Base-by-base conservation (phyloP, 2,329 filamentous ascomycete species). In the Meredithiella fracta region DNA sequence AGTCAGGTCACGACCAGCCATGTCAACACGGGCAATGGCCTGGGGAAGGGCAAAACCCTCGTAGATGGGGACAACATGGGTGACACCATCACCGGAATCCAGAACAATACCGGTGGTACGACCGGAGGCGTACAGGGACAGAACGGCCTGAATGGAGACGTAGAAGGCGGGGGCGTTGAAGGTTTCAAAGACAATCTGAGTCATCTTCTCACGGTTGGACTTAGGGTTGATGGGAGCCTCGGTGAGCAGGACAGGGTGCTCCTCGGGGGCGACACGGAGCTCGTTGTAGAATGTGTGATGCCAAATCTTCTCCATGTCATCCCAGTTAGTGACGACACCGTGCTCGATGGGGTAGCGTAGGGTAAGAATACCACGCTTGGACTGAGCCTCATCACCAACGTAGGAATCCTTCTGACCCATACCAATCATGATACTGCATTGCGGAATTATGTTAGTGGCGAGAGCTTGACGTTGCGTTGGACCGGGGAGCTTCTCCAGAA, bases 201-300 rank as follows among this genome's bases (percentile, higher is more conserved):
- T 97, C 92, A 98, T 98, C 89, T 98, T 98, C 83, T 98, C 92
- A 84, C 92, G 87, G 83, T 98, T 98, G 79, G 87, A 94, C 83
- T 97, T 97, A 74, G 92, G 92, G 85, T 98, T 98, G 85, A 98
- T 97, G 66, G 92, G 92, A 67, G 92, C 92, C 80, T 98, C 92
- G 67, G 92, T 98, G 73, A 98, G 82, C 71, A 98, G 83, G 72
- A 97, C 90, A 67, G 92, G 92, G 83, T 98, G 92, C 85, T 98
- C 92, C 82, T 98, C 92, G 67, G 92, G 92, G 67, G 92, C 92
- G 64, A 98, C 92, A 91, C 92, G 91, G 70, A 98, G 82, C 82
- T 98, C 92, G 79, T 98, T 98, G 87, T 97, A 98, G 83, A 98
- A 98, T 71, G 92, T 97, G 87, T 98, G 92, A 76, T 98, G 92